Base-by-base conservation (phyloP, 108 stramenopile genomes). In the Fistulifera pelliculosa region DNA sequence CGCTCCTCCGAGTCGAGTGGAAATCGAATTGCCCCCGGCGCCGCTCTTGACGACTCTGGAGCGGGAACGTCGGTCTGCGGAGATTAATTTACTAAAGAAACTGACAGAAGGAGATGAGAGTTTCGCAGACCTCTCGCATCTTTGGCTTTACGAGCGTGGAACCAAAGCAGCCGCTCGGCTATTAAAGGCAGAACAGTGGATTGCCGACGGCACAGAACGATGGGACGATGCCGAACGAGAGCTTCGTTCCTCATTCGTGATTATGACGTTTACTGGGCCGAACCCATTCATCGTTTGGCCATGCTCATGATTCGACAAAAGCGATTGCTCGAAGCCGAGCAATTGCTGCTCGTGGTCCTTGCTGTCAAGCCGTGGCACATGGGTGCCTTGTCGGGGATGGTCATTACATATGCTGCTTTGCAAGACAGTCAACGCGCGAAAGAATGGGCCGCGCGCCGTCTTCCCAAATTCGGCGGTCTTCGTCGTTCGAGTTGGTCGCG, bases 361-460 rank as follows among this genome's bases (percentile, higher is more conserved):
- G 42, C 56, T 17, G 50, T 76, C 21, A 92, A 87, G 39, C 85
- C 86, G 0, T 85, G 83, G 80, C 90, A 92, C 44, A 68, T 92
- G 45, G 90, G 86, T 21, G 90, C 90, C 10, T 63, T 92, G 31
- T 73, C 71, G 0, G 79, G 79, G 5, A 72, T 92, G 28, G 78
- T 85, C 48, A 66, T 83, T 67, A 72, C 85, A 8, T 83, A 71
- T 56, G 49, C 70, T 0, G 54, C 56, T 4, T 38, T 81, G 61
- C 65, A 62, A 15, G 80, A 87, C 60, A 23, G 47, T 31, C 56
- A 58, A 0, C 59, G 52, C 15, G 80, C 74, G 12, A 61, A 68
- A 16, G 61, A 71, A 15, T 92, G 82, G 80, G 77, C 81, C 15
- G 61, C 41, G 0, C 62, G 65, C 41, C 72, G 74, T 47, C 54